Conservation (phyloP, 306 rosid species). For the Aeschynomene evenia region DNA sequence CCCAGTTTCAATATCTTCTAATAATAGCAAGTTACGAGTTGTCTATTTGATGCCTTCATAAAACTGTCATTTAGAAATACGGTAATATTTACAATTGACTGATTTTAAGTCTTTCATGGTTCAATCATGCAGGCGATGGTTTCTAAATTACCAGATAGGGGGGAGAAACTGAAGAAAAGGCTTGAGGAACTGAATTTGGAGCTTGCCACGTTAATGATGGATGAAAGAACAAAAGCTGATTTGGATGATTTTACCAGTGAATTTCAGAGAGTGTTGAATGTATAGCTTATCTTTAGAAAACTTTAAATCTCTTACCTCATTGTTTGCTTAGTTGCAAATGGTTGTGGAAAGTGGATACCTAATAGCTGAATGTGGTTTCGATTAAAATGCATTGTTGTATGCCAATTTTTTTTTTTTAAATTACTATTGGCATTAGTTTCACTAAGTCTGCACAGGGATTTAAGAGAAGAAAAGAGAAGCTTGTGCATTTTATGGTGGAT, state of each 20-base stretch:
- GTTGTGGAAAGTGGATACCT: neutral
- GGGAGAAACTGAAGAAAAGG: conserved; percentile 55
- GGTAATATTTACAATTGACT: neutral
- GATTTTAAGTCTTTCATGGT: neutral
- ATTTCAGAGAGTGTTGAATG: conserved; percentile 53
- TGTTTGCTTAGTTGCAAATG: neutral
- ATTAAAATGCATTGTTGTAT: neutral
- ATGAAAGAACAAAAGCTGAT: conserved; percentile 39
- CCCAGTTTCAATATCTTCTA: too few species aligned
- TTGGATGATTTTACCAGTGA: conserved; percentile 56
- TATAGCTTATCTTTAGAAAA: conserved; percentile 37
- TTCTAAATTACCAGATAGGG: conserved; percentile 77
- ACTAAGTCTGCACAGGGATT: neutral
- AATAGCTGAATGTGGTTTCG: neutral
- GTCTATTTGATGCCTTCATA: neutral
- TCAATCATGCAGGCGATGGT: conserved; percentile 52
- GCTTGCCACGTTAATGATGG: conserved; percentile 41
- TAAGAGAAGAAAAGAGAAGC: neutral
- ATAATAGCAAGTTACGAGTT: too few species aligned
- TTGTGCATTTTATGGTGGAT: too few species aligned
- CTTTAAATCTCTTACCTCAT: neutral
- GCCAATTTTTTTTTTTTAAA: neutral
- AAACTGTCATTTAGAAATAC: neutral
- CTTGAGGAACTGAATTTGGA: conserved; percentile 52
- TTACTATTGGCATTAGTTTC: neutral